These are phyloP conservation scores for Pseudogymnoascus sp. DNA, from an alignment of 2,329 filamentous ascomycete genomes.

Conservation along the genomic window DNA sequence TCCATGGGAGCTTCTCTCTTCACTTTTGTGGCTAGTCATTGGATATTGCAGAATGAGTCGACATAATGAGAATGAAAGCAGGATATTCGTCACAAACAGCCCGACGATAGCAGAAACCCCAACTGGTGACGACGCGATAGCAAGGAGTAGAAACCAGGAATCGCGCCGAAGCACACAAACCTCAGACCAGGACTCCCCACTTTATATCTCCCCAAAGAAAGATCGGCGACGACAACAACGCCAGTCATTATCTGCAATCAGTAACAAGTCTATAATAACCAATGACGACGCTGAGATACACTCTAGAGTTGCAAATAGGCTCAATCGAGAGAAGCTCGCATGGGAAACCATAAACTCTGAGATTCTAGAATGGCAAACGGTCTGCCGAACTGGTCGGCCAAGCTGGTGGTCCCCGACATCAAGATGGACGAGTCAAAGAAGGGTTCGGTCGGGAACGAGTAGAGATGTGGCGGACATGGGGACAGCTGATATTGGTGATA, in stretches of 20 bases:
- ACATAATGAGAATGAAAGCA: neutral
- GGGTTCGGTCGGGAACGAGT: neutral
- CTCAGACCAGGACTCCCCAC: neutral
- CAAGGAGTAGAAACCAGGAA: neutral
- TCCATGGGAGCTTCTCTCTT: conserved; percentile 8
- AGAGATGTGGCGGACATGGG: conserved; percentile 5
- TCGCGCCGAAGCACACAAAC: neutral
- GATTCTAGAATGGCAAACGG: conserved; percentile 30
- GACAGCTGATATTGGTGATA: conserved; percentile 4
- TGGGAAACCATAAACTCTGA: conserved; percentile 28
- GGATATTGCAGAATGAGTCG: neutral
- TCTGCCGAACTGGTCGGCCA: conserved; percentile 27
- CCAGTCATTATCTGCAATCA: conserved; percentile 25
- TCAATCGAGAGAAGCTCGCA: conserved; percentile 20
- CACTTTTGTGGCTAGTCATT: neutral
- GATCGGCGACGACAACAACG: neutral
- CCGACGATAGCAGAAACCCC: neutral
- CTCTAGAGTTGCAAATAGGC: conserved; percentile 13
- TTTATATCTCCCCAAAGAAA: conserved; percentile 6
- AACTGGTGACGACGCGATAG: too few relatives aligned
- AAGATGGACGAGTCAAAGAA: conserved; percentile 13
- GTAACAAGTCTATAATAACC: conserved; percentile 19
- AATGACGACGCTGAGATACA: conserved; percentile 16
- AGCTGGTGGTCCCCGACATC: conserved; percentile 31
- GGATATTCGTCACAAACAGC: neutral